Percentiles rank a stretch among this genome's conserved stretches.
Evolutionary conservation across 176 grass and related monocot genomes (phyloP).

Genomic region (Rhynchospora tenuis): DNA sequence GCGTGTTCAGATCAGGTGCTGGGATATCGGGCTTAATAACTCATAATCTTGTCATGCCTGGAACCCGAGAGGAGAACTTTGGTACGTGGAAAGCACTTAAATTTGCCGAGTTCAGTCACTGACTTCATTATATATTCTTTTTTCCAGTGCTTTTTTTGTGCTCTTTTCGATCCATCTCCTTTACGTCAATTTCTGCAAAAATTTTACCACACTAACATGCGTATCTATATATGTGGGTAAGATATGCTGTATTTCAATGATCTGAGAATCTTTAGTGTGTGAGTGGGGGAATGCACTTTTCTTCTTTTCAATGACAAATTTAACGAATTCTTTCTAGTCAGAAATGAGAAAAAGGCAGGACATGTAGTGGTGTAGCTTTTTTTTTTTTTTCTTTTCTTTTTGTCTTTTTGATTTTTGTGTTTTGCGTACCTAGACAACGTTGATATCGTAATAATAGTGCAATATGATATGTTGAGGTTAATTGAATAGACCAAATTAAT

Average conservation of each 20-base stretch:
- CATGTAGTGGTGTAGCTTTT: not conserved
- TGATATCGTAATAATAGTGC: not conserved
- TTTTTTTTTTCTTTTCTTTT: not conserved
- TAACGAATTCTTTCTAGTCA: not conserved
- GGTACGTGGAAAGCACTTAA: constrained; percentile 14
- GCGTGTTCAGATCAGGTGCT: constrained; percentile 42
- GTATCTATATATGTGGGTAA: not conserved
- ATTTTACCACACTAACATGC: not conserved
- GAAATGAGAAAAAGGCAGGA: not conserved
- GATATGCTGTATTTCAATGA: not conserved
- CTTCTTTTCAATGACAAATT: not conserved
- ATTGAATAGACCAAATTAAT: not conserved
- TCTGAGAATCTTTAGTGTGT: not conserved
- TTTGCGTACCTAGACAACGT: not conserved
- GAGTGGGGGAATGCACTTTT: not conserved
- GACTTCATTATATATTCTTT: not conserved
- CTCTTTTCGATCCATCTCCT: not conserved
- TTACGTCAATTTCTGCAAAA: not conserved
- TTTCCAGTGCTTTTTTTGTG: not conserved
- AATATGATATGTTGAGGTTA: not conserved
- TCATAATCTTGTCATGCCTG: constrained; percentile 28
- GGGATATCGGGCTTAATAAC: constrained; percentile 64
- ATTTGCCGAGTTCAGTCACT: not conserved
- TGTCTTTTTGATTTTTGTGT: not conserved
- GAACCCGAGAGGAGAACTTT: constrained; percentile 47